Percentiles rank a stretch among this genome's conserved stretches.
These are phyloP conservation scores for Balamuthia mandrillaris DNA, from an alignment of 208 protist species.

Conservation along the genomic window DNA sequence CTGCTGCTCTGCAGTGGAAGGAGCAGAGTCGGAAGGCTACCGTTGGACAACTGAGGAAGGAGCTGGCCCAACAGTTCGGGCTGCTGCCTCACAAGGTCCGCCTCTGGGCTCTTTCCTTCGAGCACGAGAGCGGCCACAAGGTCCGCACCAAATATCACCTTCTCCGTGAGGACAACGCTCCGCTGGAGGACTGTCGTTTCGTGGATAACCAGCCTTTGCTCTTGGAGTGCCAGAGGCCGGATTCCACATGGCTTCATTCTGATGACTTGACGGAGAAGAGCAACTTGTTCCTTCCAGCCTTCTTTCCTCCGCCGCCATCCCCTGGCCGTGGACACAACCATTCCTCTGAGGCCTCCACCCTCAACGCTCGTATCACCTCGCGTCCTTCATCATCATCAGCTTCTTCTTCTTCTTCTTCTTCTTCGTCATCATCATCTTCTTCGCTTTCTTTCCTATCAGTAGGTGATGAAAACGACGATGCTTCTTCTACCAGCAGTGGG, in stretches of 20 bases:
- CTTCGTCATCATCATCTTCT: not conserved
- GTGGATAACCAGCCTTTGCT: constrained; percentile 19
- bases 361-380: not conserved
- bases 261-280: not conserved
- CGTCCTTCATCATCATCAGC: not conserved
- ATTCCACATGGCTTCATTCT: not conserved
- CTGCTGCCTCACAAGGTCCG: not conserved
- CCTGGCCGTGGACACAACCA: not conserved
- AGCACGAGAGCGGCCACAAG: too few species aligned
- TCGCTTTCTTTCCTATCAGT: not conserved
- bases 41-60: too few species aligned
- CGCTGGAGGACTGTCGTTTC: not conserved
- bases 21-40: constrained; percentile 27
- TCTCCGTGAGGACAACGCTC: constrained; percentile 2
- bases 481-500: not conserved
- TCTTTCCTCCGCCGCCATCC: too few species aligned
- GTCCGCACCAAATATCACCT: constrained; percentile 13
- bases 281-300: not conserved
- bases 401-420: not conserved
- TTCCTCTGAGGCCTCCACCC: not conserved
- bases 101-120: too few species aligned
- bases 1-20: not conserved
- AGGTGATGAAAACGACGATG: not conserved
- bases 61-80: too few species aligned
- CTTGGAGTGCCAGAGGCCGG: constrained; percentile 1